Evolutionary conservation across 495 filamentous ascomycete genomes (phyloP).

Genomic region (Tuber borchii): DNA sequence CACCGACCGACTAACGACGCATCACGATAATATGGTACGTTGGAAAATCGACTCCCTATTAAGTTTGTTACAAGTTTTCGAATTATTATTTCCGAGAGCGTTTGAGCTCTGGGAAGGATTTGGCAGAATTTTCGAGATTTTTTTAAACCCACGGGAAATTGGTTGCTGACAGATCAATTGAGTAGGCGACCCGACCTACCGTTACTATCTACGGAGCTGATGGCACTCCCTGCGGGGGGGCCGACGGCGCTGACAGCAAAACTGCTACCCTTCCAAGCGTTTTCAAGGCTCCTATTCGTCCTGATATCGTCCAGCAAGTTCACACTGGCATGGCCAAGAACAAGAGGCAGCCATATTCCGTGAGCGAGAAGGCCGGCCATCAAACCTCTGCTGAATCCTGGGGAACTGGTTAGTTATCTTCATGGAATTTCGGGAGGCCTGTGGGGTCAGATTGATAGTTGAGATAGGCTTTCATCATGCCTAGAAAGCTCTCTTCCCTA

Average conservation of each 20-base stretch:
- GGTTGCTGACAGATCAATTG: neutral
- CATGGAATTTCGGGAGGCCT: neutral
- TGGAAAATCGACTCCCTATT: neutral
- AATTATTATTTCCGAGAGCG: neutral
- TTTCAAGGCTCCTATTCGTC: slow-evolving; percentile 93
- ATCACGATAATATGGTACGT: slow-evolving; percentile 33
- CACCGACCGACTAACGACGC: slow-evolving; percentile 20
- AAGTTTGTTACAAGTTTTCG: neutral
- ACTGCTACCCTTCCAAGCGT: slow-evolving; percentile 87
- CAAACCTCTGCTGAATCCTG: slow-evolving; percentile 99
- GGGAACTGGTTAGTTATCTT: slow-evolving; percentile 87
- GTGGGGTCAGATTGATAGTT: neutral
- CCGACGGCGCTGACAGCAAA: slow-evolving; percentile 37
- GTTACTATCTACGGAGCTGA: slow-evolving; percentile 90
- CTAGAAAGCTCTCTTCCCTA: slow-evolving; percentile 2
- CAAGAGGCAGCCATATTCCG: slow-evolving; percentile 98
- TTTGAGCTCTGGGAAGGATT: neutral
- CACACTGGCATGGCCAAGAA: slow-evolving; percentile 99
- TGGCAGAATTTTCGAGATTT: neutral
- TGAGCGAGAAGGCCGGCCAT: slow-evolving; percentile 99
- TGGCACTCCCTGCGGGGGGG: slow-evolving; percentile 69
- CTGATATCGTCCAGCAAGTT: slow-evolving; percentile 95
- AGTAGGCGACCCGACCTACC: slow-evolving; percentile 86
- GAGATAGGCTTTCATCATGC: slow-evolving; percentile 3
- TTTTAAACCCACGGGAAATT: neutral